phyloP scores from a whole-genome alignment of 306 rosid species.

The Vicia villosa region DNA sequence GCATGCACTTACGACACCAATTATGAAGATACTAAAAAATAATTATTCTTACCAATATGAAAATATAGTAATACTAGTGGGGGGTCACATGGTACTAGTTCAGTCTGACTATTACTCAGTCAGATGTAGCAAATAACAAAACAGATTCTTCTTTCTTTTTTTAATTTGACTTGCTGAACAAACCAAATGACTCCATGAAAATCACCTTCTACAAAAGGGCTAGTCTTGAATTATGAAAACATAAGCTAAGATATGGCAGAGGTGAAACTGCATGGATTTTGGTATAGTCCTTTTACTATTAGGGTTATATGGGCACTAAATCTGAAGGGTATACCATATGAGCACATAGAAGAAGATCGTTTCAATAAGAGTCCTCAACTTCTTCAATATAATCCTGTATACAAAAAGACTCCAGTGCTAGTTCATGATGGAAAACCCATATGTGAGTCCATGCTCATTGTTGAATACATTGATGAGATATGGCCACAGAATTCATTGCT shows the following conservation, averaged over 20 bases:
- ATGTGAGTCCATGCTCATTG: slow-evolving; percentile 55
- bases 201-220: neutral
- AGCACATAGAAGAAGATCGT: slow-evolving; percentile 57
- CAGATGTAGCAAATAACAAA: no score
- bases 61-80: no score
- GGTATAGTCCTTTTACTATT: slow-evolving; percentile 53
- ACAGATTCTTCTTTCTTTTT: neutral
- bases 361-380: slow-evolving; percentile 48
- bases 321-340: slow-evolving; percentile 53
- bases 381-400: slow-evolving; percentile 50
- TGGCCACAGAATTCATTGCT: slow-evolving; percentile 54
- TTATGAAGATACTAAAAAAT: neutral
- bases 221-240: neutral
- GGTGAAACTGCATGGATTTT: slow-evolving; percentile 51
- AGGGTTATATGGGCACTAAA: slow-evolving; percentile 58
- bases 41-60: no score
- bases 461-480: slow-evolving; percentile 53
- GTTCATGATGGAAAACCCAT: slow-evolving; percentile 58
- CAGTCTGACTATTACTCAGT: no score
- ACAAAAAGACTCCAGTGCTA: slow-evolving; percentile 56
- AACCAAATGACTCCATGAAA: neutral
- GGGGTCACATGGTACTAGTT: no score
- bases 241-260: slow-evolving; percentile 29
- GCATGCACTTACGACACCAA: neutral
- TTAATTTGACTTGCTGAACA: neutral